Evolutionary conservation across 176 grass and related monocot genomes (phyloP).

Genomic region (Phyllostachys edulis): DNA sequence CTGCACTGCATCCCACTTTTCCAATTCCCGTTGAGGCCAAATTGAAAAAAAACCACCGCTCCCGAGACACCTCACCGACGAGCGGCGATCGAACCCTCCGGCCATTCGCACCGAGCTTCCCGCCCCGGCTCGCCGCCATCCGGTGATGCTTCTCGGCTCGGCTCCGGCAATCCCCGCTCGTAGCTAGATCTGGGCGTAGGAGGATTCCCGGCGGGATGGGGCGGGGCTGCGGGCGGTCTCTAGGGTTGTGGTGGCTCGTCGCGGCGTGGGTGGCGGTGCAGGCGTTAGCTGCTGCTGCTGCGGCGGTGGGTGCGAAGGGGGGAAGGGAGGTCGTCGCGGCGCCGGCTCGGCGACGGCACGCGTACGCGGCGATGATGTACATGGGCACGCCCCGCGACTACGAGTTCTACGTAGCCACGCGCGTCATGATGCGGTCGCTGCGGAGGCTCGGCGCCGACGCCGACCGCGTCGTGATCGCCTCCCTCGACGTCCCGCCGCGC

Average conservation of each 20-base stretch:
- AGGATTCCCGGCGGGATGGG: constrained; percentile 31
- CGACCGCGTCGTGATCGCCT: constrained; percentile 81
- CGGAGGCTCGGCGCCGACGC: constrained; percentile 47
- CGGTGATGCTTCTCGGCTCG: neutral
- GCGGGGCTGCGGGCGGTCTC: neutral
- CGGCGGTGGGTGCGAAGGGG: neutral
- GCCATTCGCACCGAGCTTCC: constrained; percentile 1
- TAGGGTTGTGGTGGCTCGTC: constrained; percentile 37
- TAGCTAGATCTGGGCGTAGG: constrained; percentile 35
- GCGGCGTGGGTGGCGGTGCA: neutral
- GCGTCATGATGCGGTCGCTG: constrained; percentile 88
- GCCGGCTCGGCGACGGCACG: constrained; percentile 49
- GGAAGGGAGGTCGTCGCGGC: neutral
- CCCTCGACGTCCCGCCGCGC: constrained; percentile 63
- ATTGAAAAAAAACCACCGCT: constrained; percentile 6
- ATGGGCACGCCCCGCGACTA: constrained; percentile 92
- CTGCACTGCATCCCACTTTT: constrained; percentile 6
- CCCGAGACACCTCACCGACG: constrained; percentile 24
- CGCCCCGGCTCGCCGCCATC: neutral
- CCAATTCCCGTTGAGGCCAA: constrained; percentile 26
- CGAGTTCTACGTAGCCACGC: constrained; percentile 94
- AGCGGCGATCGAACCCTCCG: constrained; percentile 4
- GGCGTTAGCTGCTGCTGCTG: neutral
- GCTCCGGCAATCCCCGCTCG: constrained; percentile 12
- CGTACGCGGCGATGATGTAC: constrained; percentile 95